Percentiles rank a stretch among this genome's conserved stretches.
Evolutionary conservation across 2,329 filamentous ascomycete genomes (phyloP).

Genomic region (Trichophyton mentagrophytes): DNA sequence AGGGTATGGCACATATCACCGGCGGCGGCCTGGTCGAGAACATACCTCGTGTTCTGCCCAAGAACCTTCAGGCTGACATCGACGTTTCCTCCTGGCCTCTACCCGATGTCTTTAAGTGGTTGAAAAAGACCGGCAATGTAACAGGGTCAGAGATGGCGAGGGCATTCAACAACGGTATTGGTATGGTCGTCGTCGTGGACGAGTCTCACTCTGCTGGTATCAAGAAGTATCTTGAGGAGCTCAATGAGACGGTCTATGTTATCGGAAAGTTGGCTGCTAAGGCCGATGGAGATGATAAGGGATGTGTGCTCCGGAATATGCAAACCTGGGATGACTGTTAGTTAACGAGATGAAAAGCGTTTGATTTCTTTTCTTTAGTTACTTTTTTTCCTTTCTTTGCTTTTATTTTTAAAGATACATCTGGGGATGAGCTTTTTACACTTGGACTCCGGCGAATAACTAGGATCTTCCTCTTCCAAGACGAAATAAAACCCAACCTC

Average conservation of each 20-base stretch:
- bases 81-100: conserved; percentile 64
- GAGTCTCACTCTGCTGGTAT: conserved; percentile 50
- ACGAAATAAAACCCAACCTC: background rate
- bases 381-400: background rate
- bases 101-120: conserved; percentile 73
- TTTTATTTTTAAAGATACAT: background rate
- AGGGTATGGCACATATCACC: conserved; percentile 94
- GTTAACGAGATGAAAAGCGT: background rate
- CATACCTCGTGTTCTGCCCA: conserved; percentile 82
- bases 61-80: conserved; percentile 63
- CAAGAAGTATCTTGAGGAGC: conserved; percentile 45
- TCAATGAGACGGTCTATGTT: conserved; percentile 63
- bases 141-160: conserved; percentile 68
- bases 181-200: conserved; percentile 80
- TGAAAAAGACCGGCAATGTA: conserved; percentile 60
- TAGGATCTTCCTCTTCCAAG: background rate
- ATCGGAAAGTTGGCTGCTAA: conserved; percentile 60
- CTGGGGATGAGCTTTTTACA: too few species aligned
- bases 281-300: conserved; percentile 37
- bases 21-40: conserved; percentile 89
- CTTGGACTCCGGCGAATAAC: too few species aligned
- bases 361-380: background rate
- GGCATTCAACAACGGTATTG: conserved; percentile 89
- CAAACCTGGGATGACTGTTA: conserved; percentile 30
- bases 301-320: conserved; percentile 52